Evolutionary conservation across 495 filamentous ascomycete species (phyloP).

Genomic region (Podospora pseudopauciseta): DNA sequence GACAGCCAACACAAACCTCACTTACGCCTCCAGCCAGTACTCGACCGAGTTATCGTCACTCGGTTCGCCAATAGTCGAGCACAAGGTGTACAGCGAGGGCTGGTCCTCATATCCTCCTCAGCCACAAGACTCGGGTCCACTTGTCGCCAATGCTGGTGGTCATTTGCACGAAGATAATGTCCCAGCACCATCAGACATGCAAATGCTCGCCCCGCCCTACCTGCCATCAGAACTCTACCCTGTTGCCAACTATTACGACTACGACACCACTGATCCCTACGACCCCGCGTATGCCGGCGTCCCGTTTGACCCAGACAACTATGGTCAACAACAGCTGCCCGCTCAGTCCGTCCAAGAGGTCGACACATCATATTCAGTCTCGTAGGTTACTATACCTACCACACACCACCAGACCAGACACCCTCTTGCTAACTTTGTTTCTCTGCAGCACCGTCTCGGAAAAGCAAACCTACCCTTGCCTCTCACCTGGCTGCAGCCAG

Average conservation of each 20-base stretch:
- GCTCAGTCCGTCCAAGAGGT: neutral
- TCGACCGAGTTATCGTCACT: slow-evolving; percentile 4
- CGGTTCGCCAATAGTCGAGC: neutral
- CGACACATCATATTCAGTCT: neutral
- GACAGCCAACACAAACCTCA: slow-evolving; percentile 12
- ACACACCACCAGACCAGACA: neutral
- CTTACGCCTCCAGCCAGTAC: neutral
- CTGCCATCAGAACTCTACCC: neutral
- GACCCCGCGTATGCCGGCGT: neutral
- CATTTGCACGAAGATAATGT: neutral
- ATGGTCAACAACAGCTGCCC: too few species aligned
- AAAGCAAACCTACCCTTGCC: slow-evolving; percentile 28
- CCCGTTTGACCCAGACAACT: neutral
- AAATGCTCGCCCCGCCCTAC: neutral
- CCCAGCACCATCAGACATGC: neutral
- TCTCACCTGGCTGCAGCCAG: slow-evolving; percentile 29
- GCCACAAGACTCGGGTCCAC: neutral
- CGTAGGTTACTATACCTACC: neutral
- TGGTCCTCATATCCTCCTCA: neutral
- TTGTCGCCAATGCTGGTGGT: neutral
- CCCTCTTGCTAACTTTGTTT: neutral
- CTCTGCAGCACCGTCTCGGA: neutral
- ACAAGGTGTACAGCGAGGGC: neutral
- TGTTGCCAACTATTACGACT: neutral
- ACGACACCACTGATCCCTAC: neutral